A percentile compares a stretch with the other conserved stretches of the same genome.
Evolutionary conservation across 1,139 yeast species (phyloP).

Genomic region (Kodamaea fungicola): DNA sequence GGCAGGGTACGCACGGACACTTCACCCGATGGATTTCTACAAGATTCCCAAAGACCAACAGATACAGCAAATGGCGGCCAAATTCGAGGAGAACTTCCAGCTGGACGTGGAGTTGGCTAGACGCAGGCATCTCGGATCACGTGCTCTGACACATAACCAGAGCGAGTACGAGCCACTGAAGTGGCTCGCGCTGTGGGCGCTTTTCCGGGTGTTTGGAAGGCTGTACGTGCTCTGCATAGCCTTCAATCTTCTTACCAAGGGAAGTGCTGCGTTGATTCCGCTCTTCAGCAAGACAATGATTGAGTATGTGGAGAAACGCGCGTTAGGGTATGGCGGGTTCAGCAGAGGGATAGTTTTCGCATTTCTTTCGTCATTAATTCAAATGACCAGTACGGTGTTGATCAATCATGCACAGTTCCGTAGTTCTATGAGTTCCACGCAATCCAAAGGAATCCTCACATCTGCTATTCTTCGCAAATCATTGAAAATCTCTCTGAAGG

Average conservation of each 20-base stretch:
- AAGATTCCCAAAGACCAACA: conserved; percentile 26
- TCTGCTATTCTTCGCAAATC: conserved; percentile 32
- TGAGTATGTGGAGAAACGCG: conserved; percentile 33
- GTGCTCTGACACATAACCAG: conserved; percentile 22
- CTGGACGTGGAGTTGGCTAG: conserved; percentile 18
- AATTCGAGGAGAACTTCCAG: conserved; percentile 24
- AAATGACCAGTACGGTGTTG: conserved; percentile 38
- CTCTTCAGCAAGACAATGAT: conserved; percentile 41
- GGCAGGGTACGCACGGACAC: conserved; percentile 49
- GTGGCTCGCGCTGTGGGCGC: conserved; percentile 14
- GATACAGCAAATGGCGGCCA: conserved; percentile 30
- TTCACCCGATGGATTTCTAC: conserved; percentile 44
- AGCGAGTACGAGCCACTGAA: conserved; percentile 15
- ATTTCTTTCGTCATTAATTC: conserved; percentile 20
- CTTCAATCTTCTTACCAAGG: conserved; percentile 17
- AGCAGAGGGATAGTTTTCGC: conserved; percentile 33
- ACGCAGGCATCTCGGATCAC: conserved; percentile 15
- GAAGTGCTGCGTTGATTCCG: conserved; percentile 18
- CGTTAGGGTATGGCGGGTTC: conserved; percentile 5
- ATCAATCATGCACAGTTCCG: conserved; percentile 61
- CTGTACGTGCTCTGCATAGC: conserved; percentile 21
- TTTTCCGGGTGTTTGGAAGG: conserved; percentile 26
- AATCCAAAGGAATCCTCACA: conserved; percentile 32
- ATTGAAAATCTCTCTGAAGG: conserved; percentile 23
- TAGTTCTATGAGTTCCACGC: conserved; percentile 44